phyloP scores from a whole-genome alignment of 192 early-diverging fungal genomes.

The Jimgerdemannia flammicorona region DNA sequence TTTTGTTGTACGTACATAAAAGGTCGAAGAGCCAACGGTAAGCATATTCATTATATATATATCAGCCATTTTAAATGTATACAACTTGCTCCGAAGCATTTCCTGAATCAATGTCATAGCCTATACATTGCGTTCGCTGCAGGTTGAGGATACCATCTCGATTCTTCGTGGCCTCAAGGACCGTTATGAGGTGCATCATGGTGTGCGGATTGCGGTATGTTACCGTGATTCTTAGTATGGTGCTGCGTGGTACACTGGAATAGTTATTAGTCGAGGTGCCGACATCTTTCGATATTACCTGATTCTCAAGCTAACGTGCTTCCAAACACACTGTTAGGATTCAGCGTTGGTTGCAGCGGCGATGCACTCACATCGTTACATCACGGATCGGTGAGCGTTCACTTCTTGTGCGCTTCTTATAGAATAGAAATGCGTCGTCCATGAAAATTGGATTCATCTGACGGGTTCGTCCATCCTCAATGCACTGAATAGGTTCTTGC shows the following conservation, averaged over 20 bases:
- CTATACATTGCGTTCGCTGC: constrained; percentile 15
- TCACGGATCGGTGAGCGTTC: constrained; percentile 50
- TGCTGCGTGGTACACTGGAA: too few relatives aligned
- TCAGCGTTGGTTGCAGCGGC: constrained; percentile 71
- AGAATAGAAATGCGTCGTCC: too few relatives aligned
- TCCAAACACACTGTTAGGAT: constrained; percentile 29
- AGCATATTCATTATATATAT: background rate
- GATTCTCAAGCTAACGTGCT: too few relatives aligned
- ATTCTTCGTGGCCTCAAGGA: constrained; percentile 75
- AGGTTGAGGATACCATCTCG: constrained; percentile 68
- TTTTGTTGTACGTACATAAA: background rate
- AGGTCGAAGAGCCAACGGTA: constrained; percentile 59
- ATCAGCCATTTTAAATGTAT: background rate
- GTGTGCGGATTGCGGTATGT: constrained; percentile 61
- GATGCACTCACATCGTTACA: constrained; percentile 72
- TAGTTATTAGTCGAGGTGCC: too few relatives aligned
- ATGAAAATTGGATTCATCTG: too few relatives aligned
- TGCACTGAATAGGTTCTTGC: background rate
- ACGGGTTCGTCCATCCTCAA: too few relatives aligned
- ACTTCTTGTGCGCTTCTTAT: too few relatives aligned
- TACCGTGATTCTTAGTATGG: too few relatives aligned
- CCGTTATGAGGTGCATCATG: constrained; percentile 79
- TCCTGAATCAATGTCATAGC: too few relatives aligned
- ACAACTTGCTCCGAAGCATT: too few relatives aligned
- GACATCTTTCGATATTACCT: background rate